Base-by-base conservation (phyloP, 176 grass and related monocot genomes). In the Microstegium vimineum region DNA sequence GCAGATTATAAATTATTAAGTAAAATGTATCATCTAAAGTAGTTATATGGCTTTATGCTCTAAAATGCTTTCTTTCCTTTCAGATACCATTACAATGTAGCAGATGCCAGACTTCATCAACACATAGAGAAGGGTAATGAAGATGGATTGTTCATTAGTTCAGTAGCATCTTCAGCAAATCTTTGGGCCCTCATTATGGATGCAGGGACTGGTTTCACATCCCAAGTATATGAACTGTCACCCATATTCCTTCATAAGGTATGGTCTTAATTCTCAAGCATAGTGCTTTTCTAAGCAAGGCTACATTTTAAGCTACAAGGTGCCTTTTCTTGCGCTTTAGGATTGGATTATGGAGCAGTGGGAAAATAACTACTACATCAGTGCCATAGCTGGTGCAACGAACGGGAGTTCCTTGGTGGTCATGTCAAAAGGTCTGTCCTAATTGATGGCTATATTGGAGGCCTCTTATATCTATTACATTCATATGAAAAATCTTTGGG, bases 271-370 rank as follows among this genome's bases (percentile, higher is more conserved):
- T 66, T 75, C 51, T 75, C 25, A 61, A 77, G 34, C 83, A 82
- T 45, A 64, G 16, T 72, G 27, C 15, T 64, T 74, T 70, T 77
- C 43, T 77, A 23, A 23, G 27, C 8, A 38, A 69, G 43, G 33
- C 22, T 42, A 37, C 38, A 61, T 52, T 69, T 66, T 56, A 62
- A 42, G 37, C 15, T 83, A 25, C 77, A 82, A 75, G 22, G 85
- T 81, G 38, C 33, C 64, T 85, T 20, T 75, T 57, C 27, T 80
- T 81, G n/a, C 15, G 73, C 86, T 85, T 62, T 51, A 98, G 95
- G 95, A 98, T 86, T 98, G 95, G 95, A 98, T 94, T 81, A 94
- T 98, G 95, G 95, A 94, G 67, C 92, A 93, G 62, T 98, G 95
- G 95, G 95, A 98, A 82, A 91, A 98, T 86, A 98, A 98, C 69